These are phyloP conservation scores for Boechera stricta DNA, from an alignment of 345 rosid species.

Conservation along the genomic window DNA sequence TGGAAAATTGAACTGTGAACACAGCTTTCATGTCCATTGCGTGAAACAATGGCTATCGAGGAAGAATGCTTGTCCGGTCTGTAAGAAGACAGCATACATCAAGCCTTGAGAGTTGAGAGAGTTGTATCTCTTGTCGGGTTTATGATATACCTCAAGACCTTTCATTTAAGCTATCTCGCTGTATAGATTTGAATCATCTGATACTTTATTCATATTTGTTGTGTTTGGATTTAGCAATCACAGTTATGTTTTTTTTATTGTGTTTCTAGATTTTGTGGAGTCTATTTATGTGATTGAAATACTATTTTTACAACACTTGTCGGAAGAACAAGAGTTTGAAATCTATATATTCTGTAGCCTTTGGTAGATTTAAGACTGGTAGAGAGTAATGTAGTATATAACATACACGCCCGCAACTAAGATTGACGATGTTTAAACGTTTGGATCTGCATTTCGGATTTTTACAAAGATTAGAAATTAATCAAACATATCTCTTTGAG, in stretches of 20 bases:
- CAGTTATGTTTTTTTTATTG: background rate
- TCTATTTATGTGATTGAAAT: constrained; percentile 16
- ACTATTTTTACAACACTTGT: background rate
- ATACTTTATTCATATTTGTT: background rate
- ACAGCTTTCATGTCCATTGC: constrained; percentile 75
- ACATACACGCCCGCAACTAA: background rate
- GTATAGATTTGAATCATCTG: constrained; percentile 24
- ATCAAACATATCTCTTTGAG: no score
- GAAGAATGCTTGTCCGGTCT: constrained; percentile 86
- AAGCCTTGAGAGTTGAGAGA: constrained; percentile 51
- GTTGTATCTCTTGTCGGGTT: constrained; percentile 7
- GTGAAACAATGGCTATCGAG: constrained; percentile 85
- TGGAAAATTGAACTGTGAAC: constrained; percentile 80
- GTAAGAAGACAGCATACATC: constrained; percentile 65
- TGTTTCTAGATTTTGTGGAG: background rate
- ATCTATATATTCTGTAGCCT: background rate
- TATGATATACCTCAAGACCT: constrained; percentile 29
- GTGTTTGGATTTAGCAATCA: constrained; percentile 5
- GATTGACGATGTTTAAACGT: background rate
- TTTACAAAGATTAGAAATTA: no score
- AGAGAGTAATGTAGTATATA: background rate
- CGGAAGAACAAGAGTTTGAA: background rate
- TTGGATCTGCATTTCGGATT: background rate
- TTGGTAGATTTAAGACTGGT: background rate
- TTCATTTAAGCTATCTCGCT: constrained; percentile 18